Conservation (phyloP, 2,329 filamentous ascomycete species). For the Talaromyces rugulosus region DNA sequence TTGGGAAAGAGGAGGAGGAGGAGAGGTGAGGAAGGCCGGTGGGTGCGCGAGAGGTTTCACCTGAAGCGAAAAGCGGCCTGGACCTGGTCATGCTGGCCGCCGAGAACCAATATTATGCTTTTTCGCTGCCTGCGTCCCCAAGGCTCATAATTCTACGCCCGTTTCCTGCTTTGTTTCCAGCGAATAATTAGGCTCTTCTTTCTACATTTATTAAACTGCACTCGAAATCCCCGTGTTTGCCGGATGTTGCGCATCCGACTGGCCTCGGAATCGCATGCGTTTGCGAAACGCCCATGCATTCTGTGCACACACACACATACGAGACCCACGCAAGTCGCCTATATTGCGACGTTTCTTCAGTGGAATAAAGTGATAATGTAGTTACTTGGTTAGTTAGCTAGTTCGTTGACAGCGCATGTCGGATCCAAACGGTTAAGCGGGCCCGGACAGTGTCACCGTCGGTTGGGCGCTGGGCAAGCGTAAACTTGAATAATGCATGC, state of each 20-base stretch:
- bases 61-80: constrained; percentile 35
- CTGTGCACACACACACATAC: not conserved
- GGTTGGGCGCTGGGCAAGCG: not conserved
- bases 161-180: not conserved
- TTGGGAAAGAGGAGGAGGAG: constrained; percentile 20
- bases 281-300: not conserved
- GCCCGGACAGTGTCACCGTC: not conserved
- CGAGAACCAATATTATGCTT: constrained; percentile 6
- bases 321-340: constrained; percentile 1
- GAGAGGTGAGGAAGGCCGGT: constrained; percentile 23
- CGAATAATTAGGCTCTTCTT: not conserved
- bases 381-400: not conserved
- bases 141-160: not conserved
- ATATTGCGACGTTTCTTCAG: not conserved
- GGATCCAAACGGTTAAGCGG: not conserved
- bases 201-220: not conserved
- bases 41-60: constrained; percentile 36
- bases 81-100: constrained; percentile 27
- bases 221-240: not conserved
- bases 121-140: constrained; percentile 1
- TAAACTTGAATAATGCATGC: not conserved
- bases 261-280: constrained; percentile 7
- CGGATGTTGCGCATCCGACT: constrained; percentile 1
- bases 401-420: not conserved
- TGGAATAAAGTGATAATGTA: not conserved